A percentile compares a stretch with the other conserved stretches of the same genome.
Conservation (phyloP, 2,329 filamentous ascomycete genomes). For the Colletotrichum camelliae region DNA sequence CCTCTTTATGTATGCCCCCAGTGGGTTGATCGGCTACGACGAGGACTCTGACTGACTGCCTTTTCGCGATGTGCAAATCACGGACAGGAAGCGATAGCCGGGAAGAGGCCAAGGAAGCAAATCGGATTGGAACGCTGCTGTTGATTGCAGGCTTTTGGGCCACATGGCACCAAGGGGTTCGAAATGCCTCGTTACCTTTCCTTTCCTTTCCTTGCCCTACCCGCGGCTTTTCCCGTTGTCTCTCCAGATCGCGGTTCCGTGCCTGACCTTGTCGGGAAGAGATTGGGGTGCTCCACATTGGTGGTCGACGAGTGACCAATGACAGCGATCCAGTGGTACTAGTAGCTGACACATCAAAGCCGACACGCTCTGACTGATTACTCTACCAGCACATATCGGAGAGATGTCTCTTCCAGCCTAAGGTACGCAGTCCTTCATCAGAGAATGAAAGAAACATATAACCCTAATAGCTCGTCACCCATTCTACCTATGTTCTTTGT, state of each 20-base stretch:
- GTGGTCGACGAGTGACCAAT: background rate
- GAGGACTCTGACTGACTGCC: background rate
- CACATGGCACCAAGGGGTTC: constrained; percentile 8
- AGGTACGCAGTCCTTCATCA: background rate
- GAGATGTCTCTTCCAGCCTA: background rate
- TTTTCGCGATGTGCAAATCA: background rate
- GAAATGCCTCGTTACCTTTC: background rate
- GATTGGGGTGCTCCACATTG: background rate
- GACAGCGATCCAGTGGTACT: background rate
- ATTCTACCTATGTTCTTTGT: background rate
- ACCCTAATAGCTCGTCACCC: background rate
- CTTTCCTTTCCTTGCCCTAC: background rate
- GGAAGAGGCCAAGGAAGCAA: background rate
- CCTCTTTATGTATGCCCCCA: background rate
- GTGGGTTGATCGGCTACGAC: background rate
- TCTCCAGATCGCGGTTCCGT: background rate
- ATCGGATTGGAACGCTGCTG: background rate
- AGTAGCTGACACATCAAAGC: background rate
- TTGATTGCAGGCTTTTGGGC: background rate
- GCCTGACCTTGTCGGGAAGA: background rate
- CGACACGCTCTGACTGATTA: background rate
- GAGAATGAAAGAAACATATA: background rate
- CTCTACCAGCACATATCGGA: background rate
- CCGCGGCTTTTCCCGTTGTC: background rate
- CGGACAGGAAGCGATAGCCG: background rate